These are phyloP conservation scores for Ampelomyces quisqualis DNA, from an alignment of 2,329 filamentous ascomycete genomes.

Conservation along the genomic window DNA sequence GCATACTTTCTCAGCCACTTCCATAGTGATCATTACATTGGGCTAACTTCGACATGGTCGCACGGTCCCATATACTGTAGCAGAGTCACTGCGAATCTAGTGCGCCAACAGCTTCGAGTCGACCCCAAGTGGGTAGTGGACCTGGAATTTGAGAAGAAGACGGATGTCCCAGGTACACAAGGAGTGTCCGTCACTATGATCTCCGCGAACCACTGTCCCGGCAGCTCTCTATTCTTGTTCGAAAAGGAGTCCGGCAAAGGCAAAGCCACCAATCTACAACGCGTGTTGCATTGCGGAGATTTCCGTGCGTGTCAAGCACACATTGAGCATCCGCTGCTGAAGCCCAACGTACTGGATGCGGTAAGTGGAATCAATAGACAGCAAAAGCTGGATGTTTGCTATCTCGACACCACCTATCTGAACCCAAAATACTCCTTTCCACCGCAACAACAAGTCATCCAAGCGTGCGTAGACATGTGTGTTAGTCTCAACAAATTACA, in stretches of 20 bases:
- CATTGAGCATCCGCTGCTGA: slow-evolving; percentile 75
- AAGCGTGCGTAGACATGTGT: slow-evolving; percentile 84
- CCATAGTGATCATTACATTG: slow-evolving; percentile 96
- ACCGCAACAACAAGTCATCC: slow-evolving; percentile 81
- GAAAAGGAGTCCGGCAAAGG: slow-evolving; percentile 71
- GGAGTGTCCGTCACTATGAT: slow-evolving; percentile 93
- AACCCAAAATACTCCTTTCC: slow-evolving; percentile 96
- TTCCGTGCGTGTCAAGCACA: slow-evolving; percentile 89
- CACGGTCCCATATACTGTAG: slow-evolving; percentile 98
- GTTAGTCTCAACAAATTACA: slow-evolving; percentile 70
- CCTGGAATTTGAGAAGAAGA: slow-evolving; percentile 78
- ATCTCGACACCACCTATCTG: slow-evolving; percentile 95
- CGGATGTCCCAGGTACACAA: slow-evolving; percentile 77
- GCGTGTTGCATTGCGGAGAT: slow-evolving; percentile 92
- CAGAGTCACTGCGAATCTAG: slow-evolving; percentile 84
- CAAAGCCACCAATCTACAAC: slow-evolving; percentile 62
- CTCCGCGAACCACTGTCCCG: slow-evolving; percentile 92
- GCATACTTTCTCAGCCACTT: slow-evolving; percentile 98
- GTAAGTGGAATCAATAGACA: slow-evolving; percentile 70
- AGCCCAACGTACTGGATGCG: slow-evolving; percentile 70
- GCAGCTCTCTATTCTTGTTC: slow-evolving; percentile 90
- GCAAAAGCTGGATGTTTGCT: slow-evolving; percentile 92
- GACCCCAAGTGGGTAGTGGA: slow-evolving; percentile 82
- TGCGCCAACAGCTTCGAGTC: slow-evolving; percentile 81
- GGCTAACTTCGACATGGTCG: slow-evolving; percentile 81